phyloP scores from a whole-genome alignment of 768 basidiomycete genomes.

The Trametes punicea region DNA sequence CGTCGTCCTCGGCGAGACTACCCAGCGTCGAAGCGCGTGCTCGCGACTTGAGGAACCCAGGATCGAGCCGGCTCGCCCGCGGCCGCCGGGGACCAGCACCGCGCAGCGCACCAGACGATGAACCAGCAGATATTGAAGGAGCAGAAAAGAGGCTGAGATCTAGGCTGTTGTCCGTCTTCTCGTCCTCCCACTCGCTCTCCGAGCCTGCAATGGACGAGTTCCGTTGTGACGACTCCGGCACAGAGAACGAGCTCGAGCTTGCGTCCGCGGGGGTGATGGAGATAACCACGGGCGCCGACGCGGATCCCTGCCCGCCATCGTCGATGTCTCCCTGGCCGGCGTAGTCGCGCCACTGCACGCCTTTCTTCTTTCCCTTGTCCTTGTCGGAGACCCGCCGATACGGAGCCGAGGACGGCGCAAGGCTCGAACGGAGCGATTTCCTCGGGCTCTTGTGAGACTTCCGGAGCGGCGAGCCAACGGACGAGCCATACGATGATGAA shows the following conservation, averaged over 20 bases:
- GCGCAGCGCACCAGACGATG: slow-evolving; percentile 13
- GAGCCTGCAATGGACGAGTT: slow-evolving; percentile 41
- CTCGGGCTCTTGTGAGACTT: slow-evolving; percentile 44
- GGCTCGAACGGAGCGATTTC: slow-evolving; percentile 68
- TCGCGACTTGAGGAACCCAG: slow-evolving; percentile 59
- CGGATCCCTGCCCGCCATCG: slow-evolving; percentile 43
- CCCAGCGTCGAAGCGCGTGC: slow-evolving; percentile 45
- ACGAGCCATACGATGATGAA: slow-evolving; percentile 41
- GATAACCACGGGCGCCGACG: slow-evolving; percentile 15
- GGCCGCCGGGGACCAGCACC: slow-evolving; percentile 39
- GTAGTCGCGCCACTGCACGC: slow-evolving; percentile 86
- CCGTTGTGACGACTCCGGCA: slow-evolving; percentile 11
- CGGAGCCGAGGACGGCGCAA: slow-evolving; percentile 43
- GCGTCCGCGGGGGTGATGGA: slow-evolving; percentile 19
- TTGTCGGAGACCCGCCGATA: slow-evolving; percentile 65
- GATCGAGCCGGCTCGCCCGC: slow-evolving; percentile 66
- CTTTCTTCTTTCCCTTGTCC: slow-evolving; percentile 63
- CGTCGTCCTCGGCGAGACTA: slow-evolving; percentile 73
- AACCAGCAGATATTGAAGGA: slow-evolving; percentile 11
- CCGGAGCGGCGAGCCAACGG: slow-evolving; percentile 42
- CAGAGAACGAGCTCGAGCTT: slow-evolving; percentile 30
- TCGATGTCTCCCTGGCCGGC: slow-evolving; percentile 79
- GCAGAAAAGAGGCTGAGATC: slow-evolving; percentile 48
- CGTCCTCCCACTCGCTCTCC: slow-evolving; percentile 90
- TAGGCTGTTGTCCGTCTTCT: slow-evolving; percentile 78